Conservation (phyloP, 2,329 filamentous ascomycete species). For the Aspergillus puulaauensis region DNA sequence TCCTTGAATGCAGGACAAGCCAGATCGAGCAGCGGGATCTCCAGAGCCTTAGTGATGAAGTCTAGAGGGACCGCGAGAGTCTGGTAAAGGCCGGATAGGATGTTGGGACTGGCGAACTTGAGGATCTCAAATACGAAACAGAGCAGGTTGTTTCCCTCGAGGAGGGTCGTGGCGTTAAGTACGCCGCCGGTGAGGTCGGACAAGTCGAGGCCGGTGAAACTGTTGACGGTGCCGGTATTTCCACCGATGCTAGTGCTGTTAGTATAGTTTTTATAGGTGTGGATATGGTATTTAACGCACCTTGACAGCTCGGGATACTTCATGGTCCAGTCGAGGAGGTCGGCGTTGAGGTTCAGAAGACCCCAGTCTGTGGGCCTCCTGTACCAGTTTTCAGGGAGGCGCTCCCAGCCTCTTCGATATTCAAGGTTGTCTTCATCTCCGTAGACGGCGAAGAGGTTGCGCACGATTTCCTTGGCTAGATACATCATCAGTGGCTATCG, state of each 20-base stretch:
- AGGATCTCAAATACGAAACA: constrained; percentile 41
- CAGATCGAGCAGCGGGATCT: constrained; percentile 28
- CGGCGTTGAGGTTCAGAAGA: constrained; percentile 44
- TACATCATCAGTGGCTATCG: neutral
- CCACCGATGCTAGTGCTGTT: constrained; percentile 47
- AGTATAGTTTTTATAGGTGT: neutral
- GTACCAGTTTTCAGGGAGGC: constrained; percentile 56
- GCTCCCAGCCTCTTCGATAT: constrained; percentile 51
- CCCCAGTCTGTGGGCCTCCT: constrained; percentile 47
- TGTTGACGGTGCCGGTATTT: constrained; percentile 53
- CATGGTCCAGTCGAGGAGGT: constrained; percentile 38
- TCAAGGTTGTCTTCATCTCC: constrained; percentile 42
- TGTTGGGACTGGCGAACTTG: constrained; percentile 33
- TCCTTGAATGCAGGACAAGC: constrained; percentile 34
- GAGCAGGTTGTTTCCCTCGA: constrained; percentile 42
- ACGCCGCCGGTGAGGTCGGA: constrained; percentile 45
- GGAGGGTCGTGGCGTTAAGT: constrained; percentile 31
- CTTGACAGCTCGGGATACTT: constrained; percentile 45
- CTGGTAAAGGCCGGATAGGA: constrained; percentile 29
- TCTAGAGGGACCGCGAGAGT: constrained; percentile 29
- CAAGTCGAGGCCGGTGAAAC: constrained; percentile 50
- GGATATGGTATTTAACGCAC: constrained; percentile 4
- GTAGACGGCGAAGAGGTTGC: constrained; percentile 50
- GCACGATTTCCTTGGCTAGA: constrained; percentile 42
- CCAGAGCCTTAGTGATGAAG: constrained; percentile 29